Percentiles rank a stretch among this genome's conserved stretches.
phyloP scores from a whole-genome alignment of 2,329 filamentous ascomycete genomes.

The Aspergillus carbonarius region DNA sequence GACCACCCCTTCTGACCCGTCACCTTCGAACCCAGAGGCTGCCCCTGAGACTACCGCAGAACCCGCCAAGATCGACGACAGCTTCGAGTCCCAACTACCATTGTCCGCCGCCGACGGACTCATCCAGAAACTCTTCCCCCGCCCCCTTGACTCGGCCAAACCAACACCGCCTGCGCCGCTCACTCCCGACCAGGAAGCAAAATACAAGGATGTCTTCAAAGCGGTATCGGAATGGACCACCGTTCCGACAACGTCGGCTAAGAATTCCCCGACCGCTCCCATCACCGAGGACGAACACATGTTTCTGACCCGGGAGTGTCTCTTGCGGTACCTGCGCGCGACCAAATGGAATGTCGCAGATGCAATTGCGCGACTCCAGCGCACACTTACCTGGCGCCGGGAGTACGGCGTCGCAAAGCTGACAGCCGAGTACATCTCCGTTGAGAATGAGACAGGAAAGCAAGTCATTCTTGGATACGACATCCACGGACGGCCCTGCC shows the following conservation, averaged over 20 bases:
- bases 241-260: constrained; percentile 63
- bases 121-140: constrained; percentile 58
- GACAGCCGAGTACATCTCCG: constrained; percentile 82
- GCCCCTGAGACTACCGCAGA: constrained; percentile 6
- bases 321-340: constrained; percentile 88
- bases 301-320: constrained; percentile 89
- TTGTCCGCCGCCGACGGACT: constrained; percentile 39
- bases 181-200: constrained; percentile 72
- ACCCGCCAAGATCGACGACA: constrained; percentile 11
- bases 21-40: neutral
- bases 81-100: constrained; percentile 34
- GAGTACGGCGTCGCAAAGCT: constrained; percentile 77
- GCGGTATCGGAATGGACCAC: constrained; percentile 70
- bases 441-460: constrained; percentile 96
- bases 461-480: constrained; percentile 88
- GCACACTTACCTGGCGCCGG: constrained; percentile 81
- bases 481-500: constrained; percentile 77
- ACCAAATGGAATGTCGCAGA: constrained; percentile 83
- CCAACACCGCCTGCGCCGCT: constrained; percentile 60
- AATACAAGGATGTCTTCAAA: constrained; percentile 75
- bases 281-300: constrained; percentile 78
- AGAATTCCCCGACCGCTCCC: constrained; percentile 58
- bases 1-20: constrained; percentile 5
- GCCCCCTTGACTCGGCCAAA: constrained; percentile 58
- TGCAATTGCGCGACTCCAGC: constrained; percentile 73